These are phyloP conservation scores for Corylus heterophylla DNA, from an alignment of 306 rosid genomes.

Conservation along the genomic window DNA sequence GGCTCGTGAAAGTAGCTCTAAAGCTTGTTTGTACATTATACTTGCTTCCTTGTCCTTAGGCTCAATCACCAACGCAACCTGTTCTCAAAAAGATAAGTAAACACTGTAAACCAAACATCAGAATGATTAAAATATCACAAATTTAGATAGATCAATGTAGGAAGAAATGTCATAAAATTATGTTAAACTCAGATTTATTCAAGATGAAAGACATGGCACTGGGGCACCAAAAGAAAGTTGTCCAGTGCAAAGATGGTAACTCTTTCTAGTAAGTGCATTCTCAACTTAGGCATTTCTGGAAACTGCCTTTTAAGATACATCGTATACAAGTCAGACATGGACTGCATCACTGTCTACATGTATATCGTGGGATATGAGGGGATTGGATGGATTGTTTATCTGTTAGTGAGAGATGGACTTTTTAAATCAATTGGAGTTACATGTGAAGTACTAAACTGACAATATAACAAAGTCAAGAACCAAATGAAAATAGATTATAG, in stretches of 20 bases:
- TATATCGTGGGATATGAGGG: neutral
- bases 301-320: neutral
- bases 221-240: neutral
- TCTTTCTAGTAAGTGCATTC: neutral
- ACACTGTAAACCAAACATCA: slow-evolving; percentile 12
- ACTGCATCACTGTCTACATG: neutral
- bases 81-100: slow-evolving; percentile 31
- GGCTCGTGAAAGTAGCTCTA: slow-evolving; percentile 94
- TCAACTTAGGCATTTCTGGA: neutral
- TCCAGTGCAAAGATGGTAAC: neutral
- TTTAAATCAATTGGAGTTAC: neutral
- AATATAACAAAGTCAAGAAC: neutral
- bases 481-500: neutral
- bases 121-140: slow-evolving; percentile 5
- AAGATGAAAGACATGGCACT: neutral
- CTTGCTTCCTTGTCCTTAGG: slow-evolving; percentile 98
- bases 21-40: slow-evolving; percentile 93
- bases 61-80: slow-evolving; percentile 98
- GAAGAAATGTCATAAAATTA: neutral
- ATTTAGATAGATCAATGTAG: neutral
- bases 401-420: neutral
- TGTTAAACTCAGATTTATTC: neutral
- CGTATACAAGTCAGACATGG: neutral
- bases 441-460: neutral
- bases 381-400: neutral